Evolutionary conservation across 768 basidiomycete genomes (phyloP).

Genomic region (Coprinellus micaceus): DNA sequence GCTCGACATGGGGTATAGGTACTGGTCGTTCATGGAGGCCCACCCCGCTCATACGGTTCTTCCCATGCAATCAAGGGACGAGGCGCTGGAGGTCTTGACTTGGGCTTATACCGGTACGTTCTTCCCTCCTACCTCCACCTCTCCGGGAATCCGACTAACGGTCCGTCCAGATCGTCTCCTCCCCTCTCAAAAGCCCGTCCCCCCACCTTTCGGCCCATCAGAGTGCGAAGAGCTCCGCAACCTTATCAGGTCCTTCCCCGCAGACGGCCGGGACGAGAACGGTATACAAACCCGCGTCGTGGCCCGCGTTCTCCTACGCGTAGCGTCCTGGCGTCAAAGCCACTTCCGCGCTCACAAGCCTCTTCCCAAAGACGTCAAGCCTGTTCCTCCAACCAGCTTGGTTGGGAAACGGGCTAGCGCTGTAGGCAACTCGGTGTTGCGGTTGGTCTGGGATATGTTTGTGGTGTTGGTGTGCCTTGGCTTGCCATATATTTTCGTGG

Average conservation of each 20-base stretch:
- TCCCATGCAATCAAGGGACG: conserved; percentile 50
- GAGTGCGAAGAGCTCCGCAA: conserved; percentile 74
- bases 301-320: conserved; percentile 63
- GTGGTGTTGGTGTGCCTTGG: conserved; percentile 68
- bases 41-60: conserved; percentile 72
- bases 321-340: conserved; percentile 70
- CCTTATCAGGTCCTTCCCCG: conserved; percentile 35
- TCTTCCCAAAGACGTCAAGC: conserved; percentile 49
- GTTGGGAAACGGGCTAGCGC: conserved; percentile 22
- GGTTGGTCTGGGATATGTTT: conserved; percentile 54
- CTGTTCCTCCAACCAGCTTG: background rate
- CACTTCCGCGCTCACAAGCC: conserved; percentile 68
- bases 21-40: conserved; percentile 77
- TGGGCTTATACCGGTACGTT: conserved; percentile 75
- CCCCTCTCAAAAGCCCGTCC: conserved; percentile 50
- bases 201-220: conserved; percentile 69
- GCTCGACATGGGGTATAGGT: conserved; percentile 72
- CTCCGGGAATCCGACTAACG: background rate
- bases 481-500: conserved; percentile 72
- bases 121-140: background rate
- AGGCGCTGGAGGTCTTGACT: conserved; percentile 72
- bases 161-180: conserved; percentile 56
- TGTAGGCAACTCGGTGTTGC: conserved; percentile 37
- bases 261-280: conserved; percentile 31
- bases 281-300: conserved; percentile 57